Percentiles rank a stretch among this genome's conserved stretches.
phyloP scores from a whole-genome alignment of 2,329 filamentous ascomycete genomes.

The Pseudogymnoascus sp. region DNA sequence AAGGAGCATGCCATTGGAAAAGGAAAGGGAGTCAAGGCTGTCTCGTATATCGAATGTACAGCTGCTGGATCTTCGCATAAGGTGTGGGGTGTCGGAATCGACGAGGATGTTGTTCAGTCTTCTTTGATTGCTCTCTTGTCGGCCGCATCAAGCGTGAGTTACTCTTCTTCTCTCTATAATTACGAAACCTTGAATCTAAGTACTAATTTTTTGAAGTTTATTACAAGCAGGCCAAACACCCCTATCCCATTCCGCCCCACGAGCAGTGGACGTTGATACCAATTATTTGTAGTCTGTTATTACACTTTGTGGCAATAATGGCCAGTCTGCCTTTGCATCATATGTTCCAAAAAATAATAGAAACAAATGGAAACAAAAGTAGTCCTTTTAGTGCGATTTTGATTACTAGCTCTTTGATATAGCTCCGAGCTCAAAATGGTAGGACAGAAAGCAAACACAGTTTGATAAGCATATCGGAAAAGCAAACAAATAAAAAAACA shows the following conservation, averaged over 20 bases:
- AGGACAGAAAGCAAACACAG: neutral
- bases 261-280: conserved; percentile 11
- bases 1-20: conserved; percentile 90
- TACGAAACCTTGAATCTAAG: conserved; percentile 19
- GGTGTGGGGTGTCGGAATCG: conserved; percentile 87
- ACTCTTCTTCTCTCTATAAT: conserved; percentile 9
- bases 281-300: neutral
- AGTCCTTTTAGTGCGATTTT: neutral
- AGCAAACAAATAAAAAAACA: conserved; percentile 8
- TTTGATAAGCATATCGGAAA: neutral
- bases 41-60: conserved; percentile 88
- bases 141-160: conserved; percentile 76
- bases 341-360: neutral
- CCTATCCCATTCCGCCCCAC: conserved; percentile 57
- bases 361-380: conserved; percentile 1
- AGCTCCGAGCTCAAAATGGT: neutral
- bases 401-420: neutral
- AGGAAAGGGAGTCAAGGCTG: conserved; percentile 81
- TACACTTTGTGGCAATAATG: neutral
- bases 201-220: conserved; percentile 48
- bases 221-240: conserved; percentile 62
- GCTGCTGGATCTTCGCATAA: conserved; percentile 59
- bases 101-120: conserved; percentile 87
- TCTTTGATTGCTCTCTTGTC: conserved; percentile 79
- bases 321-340: neutral